A percentile compares a stretch with the other conserved stretches of the same genome.
phyloP scores from a whole-genome alignment of 306 rosid genomes.

The Phaseolus lunatus region DNA sequence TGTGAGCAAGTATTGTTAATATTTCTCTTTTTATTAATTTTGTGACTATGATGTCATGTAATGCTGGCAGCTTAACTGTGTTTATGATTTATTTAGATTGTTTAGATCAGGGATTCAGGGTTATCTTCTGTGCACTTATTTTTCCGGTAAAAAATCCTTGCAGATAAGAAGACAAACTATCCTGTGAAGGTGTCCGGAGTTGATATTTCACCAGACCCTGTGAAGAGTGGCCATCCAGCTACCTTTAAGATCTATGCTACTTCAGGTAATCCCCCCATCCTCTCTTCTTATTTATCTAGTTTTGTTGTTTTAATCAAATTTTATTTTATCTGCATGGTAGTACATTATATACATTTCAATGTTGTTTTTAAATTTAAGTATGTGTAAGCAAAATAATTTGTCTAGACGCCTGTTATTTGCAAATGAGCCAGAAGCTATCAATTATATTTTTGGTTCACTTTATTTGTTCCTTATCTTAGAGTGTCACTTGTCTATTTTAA shows the following conservation, averaged over 20 bases:
- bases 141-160: slow-evolving; percentile 19
- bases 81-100: slow-evolving; percentile 22
- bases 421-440: background rate
- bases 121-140: slow-evolving; percentile 20
- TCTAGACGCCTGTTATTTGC: background rate
- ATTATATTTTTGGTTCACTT: slow-evolving; percentile 12
- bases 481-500: slow-evolving; percentile 19
- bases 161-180: slow-evolving; percentile 68
- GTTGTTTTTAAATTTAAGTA: slow-evolving; percentile 35
- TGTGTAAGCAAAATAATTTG: background rate
- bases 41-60: slow-evolving; percentile 25
- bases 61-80: slow-evolving; percentile 4
- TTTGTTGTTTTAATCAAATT: slow-evolving; percentile 1
- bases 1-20: background rate
- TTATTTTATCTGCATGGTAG: background rate
- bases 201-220: slow-evolving; percentile 70
- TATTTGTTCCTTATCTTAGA: slow-evolving; percentile 30
- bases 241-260: slow-evolving; percentile 79
- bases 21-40: background rate
- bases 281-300: slow-evolving; percentile 3
- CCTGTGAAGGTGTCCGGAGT: slow-evolving; percentile 74
- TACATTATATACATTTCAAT: slow-evolving; percentile 24
- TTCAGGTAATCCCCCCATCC: slow-evolving; percentile 58
- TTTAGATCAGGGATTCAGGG: slow-evolving; percentile 13
- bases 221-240: slow-evolving; percentile 70